phyloP scores from a whole-genome alignment of 441 rosid species.

The Mallotus repandus region DNA sequence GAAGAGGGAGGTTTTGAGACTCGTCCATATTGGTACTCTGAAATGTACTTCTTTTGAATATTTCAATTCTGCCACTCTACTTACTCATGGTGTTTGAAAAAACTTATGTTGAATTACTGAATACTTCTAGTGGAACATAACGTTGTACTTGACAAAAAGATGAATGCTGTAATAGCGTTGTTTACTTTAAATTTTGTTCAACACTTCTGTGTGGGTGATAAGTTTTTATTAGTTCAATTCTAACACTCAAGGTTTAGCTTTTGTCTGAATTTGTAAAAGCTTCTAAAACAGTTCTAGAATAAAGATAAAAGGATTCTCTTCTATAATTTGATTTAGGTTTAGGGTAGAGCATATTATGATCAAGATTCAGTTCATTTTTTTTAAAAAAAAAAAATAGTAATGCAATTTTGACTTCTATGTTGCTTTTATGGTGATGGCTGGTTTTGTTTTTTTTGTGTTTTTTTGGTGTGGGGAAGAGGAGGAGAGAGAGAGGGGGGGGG shows the following conservation, averaged over 20 bases:
- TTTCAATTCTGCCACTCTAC: not conserved
- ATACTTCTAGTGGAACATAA: not conserved
- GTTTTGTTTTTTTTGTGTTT: no score
- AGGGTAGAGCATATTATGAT: no score
- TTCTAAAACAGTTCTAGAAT: not conserved
- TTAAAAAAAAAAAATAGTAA: no score
- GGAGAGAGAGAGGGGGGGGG: no score
- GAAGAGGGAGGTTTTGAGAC: not conserved
- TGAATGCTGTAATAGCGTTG: not conserved
- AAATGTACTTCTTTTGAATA: not conserved
- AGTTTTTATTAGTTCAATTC: not conserved
- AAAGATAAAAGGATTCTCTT: no score
- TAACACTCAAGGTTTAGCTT: no score
- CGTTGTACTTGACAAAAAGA: not conserved
- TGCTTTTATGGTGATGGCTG: no score
- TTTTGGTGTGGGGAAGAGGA: no score
- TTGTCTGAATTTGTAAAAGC: not conserved
- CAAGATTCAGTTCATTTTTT: no score
- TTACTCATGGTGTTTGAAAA: not conserved
- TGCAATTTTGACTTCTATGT: no score
- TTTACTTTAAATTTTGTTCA: not conserved
- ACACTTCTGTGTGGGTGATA: not conserved
- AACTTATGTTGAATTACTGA: not conserved
- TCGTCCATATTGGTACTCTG: not conserved
- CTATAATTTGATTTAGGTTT: no score